Evolutionary conservation across 2,329 filamentous ascomycete species (phyloP).

Genomic region (Epichloe festucae): DNA sequence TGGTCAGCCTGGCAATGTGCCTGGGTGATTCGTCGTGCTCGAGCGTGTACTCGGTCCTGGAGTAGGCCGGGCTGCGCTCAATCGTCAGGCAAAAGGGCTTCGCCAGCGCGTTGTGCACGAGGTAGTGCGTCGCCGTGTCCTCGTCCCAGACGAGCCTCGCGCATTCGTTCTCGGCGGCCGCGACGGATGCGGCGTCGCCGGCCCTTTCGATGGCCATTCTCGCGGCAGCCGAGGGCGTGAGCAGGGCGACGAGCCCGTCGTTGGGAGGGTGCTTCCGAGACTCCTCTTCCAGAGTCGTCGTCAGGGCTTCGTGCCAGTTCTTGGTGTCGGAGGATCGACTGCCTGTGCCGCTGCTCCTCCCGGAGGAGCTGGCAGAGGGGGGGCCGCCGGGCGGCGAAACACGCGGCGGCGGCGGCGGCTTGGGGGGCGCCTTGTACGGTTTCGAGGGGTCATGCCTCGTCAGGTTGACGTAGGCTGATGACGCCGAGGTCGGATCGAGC

Average conservation of each 20-base stretch:
- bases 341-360: slow-evolving; percentile 11
- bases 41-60: slow-evolving; percentile 48
- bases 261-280: slow-evolving; percentile 39
- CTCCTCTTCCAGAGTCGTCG: slow-evolving; percentile 44
- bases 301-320: slow-evolving; percentile 44
- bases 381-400: not conserved
- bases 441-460: slow-evolving; percentile 48
- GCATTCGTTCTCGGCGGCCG: slow-evolving; percentile 54
- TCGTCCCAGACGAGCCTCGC: slow-evolving; percentile 61
- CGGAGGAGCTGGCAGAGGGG: slow-evolving; percentile 10
- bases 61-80: slow-evolving; percentile 45
- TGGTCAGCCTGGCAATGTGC: slow-evolving; percentile 46
- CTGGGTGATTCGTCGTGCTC: slow-evolving; percentile 51
- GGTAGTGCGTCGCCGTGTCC: slow-evolving; percentile 44
- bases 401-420: slow-evolving; percentile 4
- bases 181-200: slow-evolving; percentile 44
- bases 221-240: slow-evolving; percentile 54
- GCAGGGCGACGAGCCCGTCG: slow-evolving; percentile 52
- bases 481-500: slow-evolving; percentile 45
- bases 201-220: slow-evolving; percentile 49
- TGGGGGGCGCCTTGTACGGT: slow-evolving; percentile 35
- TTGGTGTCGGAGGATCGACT: slow-evolving; percentile 25
- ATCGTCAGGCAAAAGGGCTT: slow-evolving; percentile 49
- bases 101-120: slow-evolving; percentile 51
- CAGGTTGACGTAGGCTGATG: slow-evolving; percentile 47